Conservation (phyloP, 75 land plant genomes). For the Cryptomeria japonica region DNA sequence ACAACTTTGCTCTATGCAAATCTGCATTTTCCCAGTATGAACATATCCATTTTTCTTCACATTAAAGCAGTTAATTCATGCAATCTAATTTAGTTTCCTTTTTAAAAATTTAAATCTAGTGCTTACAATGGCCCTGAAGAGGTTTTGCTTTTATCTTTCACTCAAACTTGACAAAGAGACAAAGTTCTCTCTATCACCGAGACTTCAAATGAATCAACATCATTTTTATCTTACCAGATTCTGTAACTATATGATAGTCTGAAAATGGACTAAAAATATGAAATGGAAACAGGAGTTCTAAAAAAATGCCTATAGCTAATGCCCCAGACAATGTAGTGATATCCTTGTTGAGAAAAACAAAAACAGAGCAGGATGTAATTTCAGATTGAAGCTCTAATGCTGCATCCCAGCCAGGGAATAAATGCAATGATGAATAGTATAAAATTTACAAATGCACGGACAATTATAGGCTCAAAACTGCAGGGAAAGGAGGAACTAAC, state of each 20-base stretch:
- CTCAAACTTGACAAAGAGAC: not conserved
- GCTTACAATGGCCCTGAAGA: not conserved
- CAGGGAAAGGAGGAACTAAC: conserved; percentile 38
- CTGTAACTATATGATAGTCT: not conserved
- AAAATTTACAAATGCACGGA: not conserved
- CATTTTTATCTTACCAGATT: not conserved
- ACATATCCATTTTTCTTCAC: not conserved
- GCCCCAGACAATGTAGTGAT: not conserved
- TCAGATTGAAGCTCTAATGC: not conserved
- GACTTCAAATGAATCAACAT: not conserved
- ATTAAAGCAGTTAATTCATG: not conserved
- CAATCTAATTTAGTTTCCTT: not conserved
- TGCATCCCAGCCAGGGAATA: not conserved
- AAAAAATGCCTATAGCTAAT: not conserved
- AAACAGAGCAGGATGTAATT: not conserved
- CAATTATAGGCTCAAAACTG: not conserved
- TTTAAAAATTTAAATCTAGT: not conserved
- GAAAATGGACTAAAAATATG: not conserved
- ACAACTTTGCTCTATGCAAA: not conserved
- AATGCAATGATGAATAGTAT: not conserved
- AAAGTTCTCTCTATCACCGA: not conserved
- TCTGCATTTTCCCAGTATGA: not conserved
- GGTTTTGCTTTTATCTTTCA: not conserved
- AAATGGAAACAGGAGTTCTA: not conserved
- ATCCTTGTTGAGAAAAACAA: not conserved